These are phyloP conservation scores for Gracilariopsis chorda DNA, from an alignment of 23 red algal genomes.

Conservation along the genomic window DNA sequence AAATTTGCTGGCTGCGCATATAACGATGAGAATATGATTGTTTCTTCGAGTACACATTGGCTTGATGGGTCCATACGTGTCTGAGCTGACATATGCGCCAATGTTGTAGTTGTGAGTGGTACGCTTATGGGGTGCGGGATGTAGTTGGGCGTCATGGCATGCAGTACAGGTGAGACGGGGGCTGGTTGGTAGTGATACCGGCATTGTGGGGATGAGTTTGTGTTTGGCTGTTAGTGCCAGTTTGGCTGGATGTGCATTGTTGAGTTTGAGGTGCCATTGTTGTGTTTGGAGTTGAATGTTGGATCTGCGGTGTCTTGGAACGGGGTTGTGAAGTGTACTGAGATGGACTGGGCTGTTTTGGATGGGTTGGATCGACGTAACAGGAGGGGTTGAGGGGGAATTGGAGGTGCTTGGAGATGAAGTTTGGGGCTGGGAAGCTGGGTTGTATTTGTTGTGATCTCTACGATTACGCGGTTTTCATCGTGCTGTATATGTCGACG, in stretches of 20 bases:
- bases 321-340: too few species aligned
- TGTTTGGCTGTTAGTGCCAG: neutral
- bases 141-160: neutral
- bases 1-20: slow-evolving; percentile 4
- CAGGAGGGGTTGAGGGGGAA: too few species aligned
- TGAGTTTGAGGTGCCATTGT: neutral
- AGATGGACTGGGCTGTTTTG: too few species aligned
- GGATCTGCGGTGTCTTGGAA: too few species aligned
- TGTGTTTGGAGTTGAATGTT: neutral
- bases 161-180: neutral
- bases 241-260: neutral
- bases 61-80: neutral
- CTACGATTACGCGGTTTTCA: too few species aligned
- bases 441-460: too few species aligned
- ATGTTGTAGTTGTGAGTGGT: neutral
- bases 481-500: too few species aligned
- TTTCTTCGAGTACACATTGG: neutral
- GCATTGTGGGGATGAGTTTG: neutral
- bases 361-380: too few species aligned
- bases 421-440: too few species aligned
- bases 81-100: slow-evolving; percentile 20
- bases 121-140: neutral
- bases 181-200: neutral
- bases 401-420: too few species aligned
- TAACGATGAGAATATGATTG: neutral